Evolutionary conservation across 2,329 filamentous ascomycete genomes (phyloP), one percentile per base, ranked within the genome.

Genomic region (Ustilaginoidea virens): DNA sequence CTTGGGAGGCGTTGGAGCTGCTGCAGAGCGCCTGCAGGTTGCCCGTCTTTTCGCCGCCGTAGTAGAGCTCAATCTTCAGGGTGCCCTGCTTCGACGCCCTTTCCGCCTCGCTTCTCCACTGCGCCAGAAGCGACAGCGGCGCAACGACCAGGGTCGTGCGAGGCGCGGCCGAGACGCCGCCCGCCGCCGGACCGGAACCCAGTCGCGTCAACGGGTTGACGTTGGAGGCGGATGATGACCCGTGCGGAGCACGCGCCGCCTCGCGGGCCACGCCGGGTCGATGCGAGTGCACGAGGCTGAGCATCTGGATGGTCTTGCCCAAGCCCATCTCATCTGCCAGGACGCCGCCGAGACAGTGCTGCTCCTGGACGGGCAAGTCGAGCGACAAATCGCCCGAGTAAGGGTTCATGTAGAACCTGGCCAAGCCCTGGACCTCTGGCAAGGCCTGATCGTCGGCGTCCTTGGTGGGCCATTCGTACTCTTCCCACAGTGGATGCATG

Each of bases 221-320:
- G 4, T 63, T 67, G 4, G 46, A 45, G 2, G 50, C 36, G 7
- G 40, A 37, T 3, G n/a, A n/a, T n/a, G n/a, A n/a, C n/a, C n/a
- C n/a, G n/a, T n/a, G n/a, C n/a, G n/a, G n/a, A n/a, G n/a, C n/a
- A n/a, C n/a, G n/a, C n/a, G n/a, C n/a, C n/a, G 55, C 47, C 15
- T 50, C 45, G 10, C 51, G 43, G 4, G 61, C 57, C 10, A 60
- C 46, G 14, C 76, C 63, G 4, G 73, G 76, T 36, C 69, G 73
- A 48, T 96, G 81, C 0, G 81, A 72, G 48, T 98, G 90, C 5
- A 98, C 69, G 28, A 98, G 60, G 53, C 83, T 90, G 36, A 98
- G 70, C 85, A 98, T 96, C 47, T 98, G 87, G 30, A 98, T 96
- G 0, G 90, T 98, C 58, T 98, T 98, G 19, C 90, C 90, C 2